Evolutionary conservation across 129 eudicot genomes (phyloP).

Genomic region (Heracleum sosnowskyi): DNA sequence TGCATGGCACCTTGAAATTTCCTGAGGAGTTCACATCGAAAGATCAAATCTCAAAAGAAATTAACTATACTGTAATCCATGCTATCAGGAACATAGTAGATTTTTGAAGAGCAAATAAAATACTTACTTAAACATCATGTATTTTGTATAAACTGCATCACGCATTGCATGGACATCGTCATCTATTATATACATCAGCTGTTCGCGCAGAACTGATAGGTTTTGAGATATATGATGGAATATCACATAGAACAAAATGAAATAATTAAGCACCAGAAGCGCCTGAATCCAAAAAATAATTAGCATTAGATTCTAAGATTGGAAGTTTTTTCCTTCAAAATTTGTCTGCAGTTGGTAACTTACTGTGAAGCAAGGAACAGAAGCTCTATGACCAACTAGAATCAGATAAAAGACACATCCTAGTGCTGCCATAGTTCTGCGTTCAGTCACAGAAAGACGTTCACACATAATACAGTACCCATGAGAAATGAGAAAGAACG

Average conservation of each 20-base stretch:
- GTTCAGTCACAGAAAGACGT: conserved; percentile 67
- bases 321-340: neutral
- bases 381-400: conserved; percentile 88
- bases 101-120: neutral
- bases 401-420: conserved; percentile 70
- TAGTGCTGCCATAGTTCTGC: conserved; percentile 60
- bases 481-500: conserved; percentile 73
- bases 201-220: conserved; percentile 59
- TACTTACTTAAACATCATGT: conserved; percentile 86
- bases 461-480: conserved; percentile 95
- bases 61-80: neutral
- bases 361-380: conserved; percentile 92
- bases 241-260: conserved; percentile 66
- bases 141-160: conserved; percentile 73
- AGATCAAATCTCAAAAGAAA: neutral
- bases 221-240: conserved; percentile 75
- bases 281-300: conserved; percentile 36
- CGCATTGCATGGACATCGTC: conserved; percentile 76
- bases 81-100: neutral
- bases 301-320: conserved; percentile 11
- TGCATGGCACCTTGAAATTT: conserved; percentile 94
- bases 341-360: conserved; percentile 17
- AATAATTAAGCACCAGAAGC: conserved; percentile 70
- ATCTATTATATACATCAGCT: conserved; percentile 61
- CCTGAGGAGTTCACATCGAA: conserved; percentile 38